Base-by-base conservation (phyloP, 306 rosid species). In the Begonia peltatifolia region DNA sequence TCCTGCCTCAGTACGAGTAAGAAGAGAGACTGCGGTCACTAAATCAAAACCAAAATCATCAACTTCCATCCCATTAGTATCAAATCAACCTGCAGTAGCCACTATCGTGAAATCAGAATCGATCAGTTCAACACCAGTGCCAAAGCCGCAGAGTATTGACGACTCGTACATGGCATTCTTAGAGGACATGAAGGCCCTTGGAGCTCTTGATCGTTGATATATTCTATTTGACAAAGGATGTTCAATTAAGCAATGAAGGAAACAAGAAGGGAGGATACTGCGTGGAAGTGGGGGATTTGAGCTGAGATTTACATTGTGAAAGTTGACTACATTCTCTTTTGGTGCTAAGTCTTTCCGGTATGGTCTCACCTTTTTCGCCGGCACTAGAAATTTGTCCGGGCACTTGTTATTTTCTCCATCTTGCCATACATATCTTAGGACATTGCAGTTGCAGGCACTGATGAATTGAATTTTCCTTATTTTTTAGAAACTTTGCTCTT, bases 1-100 rank as follows among this genome's bases (percentile, higher is more conserved):
- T 74, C 92, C 93, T 61, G 95, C 99, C 43, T 86, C 94, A 55
- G 99, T 92, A 41, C 79, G 99, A 56, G 99, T 79, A 46, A 83
- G 99, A 75, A 87, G 99, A 51, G 99, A 92, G 68, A 60, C 65
- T 43, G 74, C 81, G 52, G 43, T 61, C 63, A 55, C 81, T 14
- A 90, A 80, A 77, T 42, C 78, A 62, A 80, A 90, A 61, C 77
- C 86, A 20, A 92, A 86, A 54, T 64, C 72, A n/a, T 12, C 84
- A 17, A 13, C 54, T 49, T 16, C 88, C 61, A 67, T 68, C 62
- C 12, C 86, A 6, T 54, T 73, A 54, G 46, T 64, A 2, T 71
- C 77, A 23, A 9, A 80, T 10, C 72, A 30, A 55, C 71, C 76
- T 41, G 51, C 68, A 3, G 71, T 63, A 50, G 70, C 74, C 12